Conservation (phyloP, 306 rosid species). For the Sesbania bispinosa region DNA sequence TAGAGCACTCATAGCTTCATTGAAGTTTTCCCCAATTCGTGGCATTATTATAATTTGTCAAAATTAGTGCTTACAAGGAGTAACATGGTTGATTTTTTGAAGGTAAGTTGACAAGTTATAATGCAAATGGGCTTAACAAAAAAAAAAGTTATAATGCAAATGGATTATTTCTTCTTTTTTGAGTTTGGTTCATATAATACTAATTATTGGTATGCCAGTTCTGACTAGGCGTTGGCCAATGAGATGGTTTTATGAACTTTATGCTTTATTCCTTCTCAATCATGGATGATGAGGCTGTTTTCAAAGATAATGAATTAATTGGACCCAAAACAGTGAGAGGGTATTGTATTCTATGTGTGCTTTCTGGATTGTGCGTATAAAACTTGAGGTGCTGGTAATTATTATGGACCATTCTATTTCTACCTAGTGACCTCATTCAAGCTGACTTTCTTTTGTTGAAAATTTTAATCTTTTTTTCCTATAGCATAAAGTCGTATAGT, state of each 20-base stretch:
- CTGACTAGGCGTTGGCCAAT: slow-evolving; percentile 4
- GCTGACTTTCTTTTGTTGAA: background rate
- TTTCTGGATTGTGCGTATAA: background rate
- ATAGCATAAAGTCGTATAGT: no score
- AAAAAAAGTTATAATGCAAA: background rate
- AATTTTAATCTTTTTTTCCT: no score
- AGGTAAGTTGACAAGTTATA: background rate
- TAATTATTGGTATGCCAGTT: background rate
- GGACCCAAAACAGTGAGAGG: background rate
- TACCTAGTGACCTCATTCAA: background rate
- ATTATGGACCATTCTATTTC: background rate
- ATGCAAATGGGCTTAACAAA: no score
- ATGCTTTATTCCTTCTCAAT: slow-evolving; percentile 14
- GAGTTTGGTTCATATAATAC: background rate
- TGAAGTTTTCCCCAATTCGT: background rate
- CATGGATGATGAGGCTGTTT: background rate
- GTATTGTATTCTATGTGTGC: background rate
- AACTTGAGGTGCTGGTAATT: background rate
- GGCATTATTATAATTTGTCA: background rate
- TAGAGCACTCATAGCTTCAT: background rate
- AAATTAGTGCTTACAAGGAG: background rate
- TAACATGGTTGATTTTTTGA: background rate
- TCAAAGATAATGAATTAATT: slow-evolving; percentile 2
- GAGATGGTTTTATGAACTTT: slow-evolving; percentile 1
- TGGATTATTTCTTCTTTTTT: background rate